Evolutionary conservation across 208 protist species (phyloP), one percentile per base, ranked within the genome.

Genomic region (Wallacemonas sp.): DNA sequence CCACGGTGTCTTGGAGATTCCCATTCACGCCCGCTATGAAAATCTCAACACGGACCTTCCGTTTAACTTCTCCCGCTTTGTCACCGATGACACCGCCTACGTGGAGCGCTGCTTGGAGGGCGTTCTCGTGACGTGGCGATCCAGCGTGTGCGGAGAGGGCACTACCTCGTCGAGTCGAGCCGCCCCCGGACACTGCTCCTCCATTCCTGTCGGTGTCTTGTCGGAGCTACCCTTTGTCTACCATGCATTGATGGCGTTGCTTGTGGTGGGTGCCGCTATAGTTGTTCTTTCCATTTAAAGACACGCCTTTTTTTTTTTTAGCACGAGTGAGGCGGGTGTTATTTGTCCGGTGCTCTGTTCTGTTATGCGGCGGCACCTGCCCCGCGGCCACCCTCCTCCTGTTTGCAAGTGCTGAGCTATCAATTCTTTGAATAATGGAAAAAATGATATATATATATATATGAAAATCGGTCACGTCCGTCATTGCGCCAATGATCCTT

Each of bases 1-100:
- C 3, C 66, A 27, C 3, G 72, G 21, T 28, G 8, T 69, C 4
- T 70, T 94, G 1, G 44, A 85, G n/a, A 61, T 95, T 30, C 89
- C 89, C 5, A 91, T 95, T 70, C 86, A 95, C 70, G 76, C 79
- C 26, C 80, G 89, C 56, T 95, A 95, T 69, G 84, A 92, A 45
- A 70, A 64, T 1, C 58, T 87, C 8, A 80, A 93, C 45, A 61
- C 51, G 11, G 54, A 66, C 5, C 71, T 46, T 24, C 44, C 63
- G 1, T 89, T 92, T 62, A 80, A 78, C 1, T 2, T 84, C 24
- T 14, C 33, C 11, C 30, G 33, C 19, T 88, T 94, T 53, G 53
- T 94, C 22, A 42, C 34, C 3, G 68, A 68, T 21, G 51, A 82
- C 36, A 34, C 70, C 21, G 59, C 73, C 2, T 82, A 78, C 59